Evolutionary conservation across 768 basidiomycete genomes (phyloP), one percentile per base, ranked within the genome.

Genomic region (Russula griseocarnosa): DNA sequence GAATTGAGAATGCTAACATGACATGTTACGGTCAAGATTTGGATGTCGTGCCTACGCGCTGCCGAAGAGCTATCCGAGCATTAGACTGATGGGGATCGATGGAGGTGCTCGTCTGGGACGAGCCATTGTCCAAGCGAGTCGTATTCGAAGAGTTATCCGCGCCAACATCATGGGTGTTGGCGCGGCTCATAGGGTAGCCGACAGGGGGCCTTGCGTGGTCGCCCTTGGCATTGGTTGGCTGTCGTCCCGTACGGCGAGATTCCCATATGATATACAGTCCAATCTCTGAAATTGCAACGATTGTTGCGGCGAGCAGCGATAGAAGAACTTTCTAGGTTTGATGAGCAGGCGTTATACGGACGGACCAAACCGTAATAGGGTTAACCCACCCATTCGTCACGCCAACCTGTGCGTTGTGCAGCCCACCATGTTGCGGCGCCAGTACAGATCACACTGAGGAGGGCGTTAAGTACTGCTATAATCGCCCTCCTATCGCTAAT

Each of bases 391-490:
- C 87, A 90, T 79, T 92, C 91, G 63, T 85, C 76, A 61, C 74
- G 81, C 87, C 88, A 86, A 1, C 82, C 79, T 8, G 83, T 78
- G 67, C 76, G 77, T 54, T 82, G 82, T 46, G 88, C 83, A 26
- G 84, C 89, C 83, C 85, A 90, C 85, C 85, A 92, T 20, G 82
- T 79, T 5, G 87, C 88, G 55, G 82, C 78, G 3, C 86, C 89
- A 0, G 86, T 82, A 7, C 85, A 85, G 40, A 77, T 73, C 47
- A 92, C 77, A 69, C 88, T 92, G 55, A 92, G 75, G 11, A 91
- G 72, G 1, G 83, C 86, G 69, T 94, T 93, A 22, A 89, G 66
- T 47, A 93, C 73, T 6, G 85, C 81, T 3, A 87, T 85, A 24
- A 93, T 83, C 14, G 85, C 82, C 62, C 85, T 85, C 60, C 81